Base-by-base conservation (phyloP, 2,329 filamentous ascomycete species). In the Grosmannia huntii region DNA sequence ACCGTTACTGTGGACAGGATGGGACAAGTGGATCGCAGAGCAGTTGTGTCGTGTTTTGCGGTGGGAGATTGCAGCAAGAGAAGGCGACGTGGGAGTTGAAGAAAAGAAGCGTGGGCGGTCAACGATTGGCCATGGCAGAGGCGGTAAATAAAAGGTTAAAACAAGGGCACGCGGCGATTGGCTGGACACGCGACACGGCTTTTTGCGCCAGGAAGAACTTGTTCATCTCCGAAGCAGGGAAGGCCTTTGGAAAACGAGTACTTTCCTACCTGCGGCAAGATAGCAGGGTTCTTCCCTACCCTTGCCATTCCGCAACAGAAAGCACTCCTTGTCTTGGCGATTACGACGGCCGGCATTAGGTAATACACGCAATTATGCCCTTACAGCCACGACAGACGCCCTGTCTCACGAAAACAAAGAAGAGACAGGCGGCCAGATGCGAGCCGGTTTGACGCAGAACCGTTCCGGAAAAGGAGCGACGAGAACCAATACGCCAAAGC, bases 121-220 rank as follows among this genome's bases (percentile, higher is more conserved):
- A 28, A 3, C 21, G 21, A 21, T 21, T 55, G 46, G 55, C 51
- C 53, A 33, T 46, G 25, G 25, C 11, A 16, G 11, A 14, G 52
- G 9, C 33, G 21, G 31, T 12, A 27, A 53, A 33, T 33, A 54
- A 56, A 54, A 49, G 51, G 25, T 21, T 41, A 49, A 41, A 27
- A 38, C 27, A 25, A n/a, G 12, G 27, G 59, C 60, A 50, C 62
- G 62, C 61, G 27, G 31, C 59, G 49, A 64, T 64, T 64, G 61
- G 62, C 59, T 53, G n/a, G 56, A 46, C 58, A 64, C 62, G 61
- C 62, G 61, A 60, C 62, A 60, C 56, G 58, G 38, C 44, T 9
- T n/a, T 31, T 36, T 23, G 27, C 25, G 7, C 38, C 51, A 38
- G 19, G 6, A 49, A 48, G 21, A 41, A n/a, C 53, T n/a, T n/a